Evolutionary conservation across 495 filamentous ascomycete genomes (phyloP).

Genomic region (Choiromyces venosus): DNA sequence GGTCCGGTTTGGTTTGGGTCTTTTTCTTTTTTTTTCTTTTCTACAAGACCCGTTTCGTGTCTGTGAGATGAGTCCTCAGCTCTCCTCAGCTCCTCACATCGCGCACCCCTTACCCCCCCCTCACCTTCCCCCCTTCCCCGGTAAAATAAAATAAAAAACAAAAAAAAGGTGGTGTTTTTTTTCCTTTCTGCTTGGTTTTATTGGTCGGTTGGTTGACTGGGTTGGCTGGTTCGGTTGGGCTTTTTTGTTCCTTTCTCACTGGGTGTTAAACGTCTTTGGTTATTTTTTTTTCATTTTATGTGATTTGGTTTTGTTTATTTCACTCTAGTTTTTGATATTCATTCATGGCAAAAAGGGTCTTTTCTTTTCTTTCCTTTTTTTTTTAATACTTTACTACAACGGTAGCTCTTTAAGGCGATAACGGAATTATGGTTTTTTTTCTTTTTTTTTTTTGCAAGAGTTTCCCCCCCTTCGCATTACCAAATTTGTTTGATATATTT

Average conservation of each 20-base stretch:
- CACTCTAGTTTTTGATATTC: conserved; percentile 18
- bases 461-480: conserved; percentile 17
- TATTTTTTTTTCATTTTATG: conserved; percentile 14
- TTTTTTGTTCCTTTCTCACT: not conserved
- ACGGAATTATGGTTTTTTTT: conserved; percentile 11
- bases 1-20: conserved; percentile 22
- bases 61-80: not conserved
- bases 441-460: conserved; percentile 18
- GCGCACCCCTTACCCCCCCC: not conserved
- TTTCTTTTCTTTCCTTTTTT: conserved; percentile 14
- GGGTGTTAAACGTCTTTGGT: conserved; percentile 12
- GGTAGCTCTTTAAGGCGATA: not conserved
- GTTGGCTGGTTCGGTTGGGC: too few relatives aligned
- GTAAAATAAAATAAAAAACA: conserved; percentile 1
- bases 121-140: not conserved
- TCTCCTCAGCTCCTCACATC: not conserved
- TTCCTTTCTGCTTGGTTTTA: conserved; percentile 24
- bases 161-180: conserved; percentile 18
- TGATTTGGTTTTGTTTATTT: conserved; percentile 12
- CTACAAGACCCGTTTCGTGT: not conserved
- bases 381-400: not conserved
- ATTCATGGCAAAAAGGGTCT: conserved; percentile 24
- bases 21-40: conserved; percentile 26
- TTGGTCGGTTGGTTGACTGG: not conserved
- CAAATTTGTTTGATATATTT: conserved; percentile 18